Evolutionary conservation across 2,329 filamentous ascomycete genomes (phyloP).

Genomic region (Coniochaeta sp.): DNA sequence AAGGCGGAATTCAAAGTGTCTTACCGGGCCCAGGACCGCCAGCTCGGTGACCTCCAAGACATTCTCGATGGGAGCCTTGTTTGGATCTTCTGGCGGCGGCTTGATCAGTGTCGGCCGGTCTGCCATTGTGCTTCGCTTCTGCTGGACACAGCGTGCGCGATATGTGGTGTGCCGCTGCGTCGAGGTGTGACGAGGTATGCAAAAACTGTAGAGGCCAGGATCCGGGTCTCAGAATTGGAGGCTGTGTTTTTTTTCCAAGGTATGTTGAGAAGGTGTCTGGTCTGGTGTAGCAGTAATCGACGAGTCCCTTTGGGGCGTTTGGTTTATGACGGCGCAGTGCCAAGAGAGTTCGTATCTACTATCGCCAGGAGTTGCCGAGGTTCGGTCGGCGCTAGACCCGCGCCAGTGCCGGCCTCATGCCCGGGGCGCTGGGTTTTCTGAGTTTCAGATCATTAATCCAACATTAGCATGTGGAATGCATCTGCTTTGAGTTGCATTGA

Average conservation of each 20-base stretch:
- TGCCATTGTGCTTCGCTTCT: conserved; percentile 16
- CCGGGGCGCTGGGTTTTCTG: background rate
- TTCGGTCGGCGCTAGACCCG: background rate
- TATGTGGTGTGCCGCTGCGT: too few species aligned
- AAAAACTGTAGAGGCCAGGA: too few species aligned
- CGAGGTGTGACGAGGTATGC: too few species aligned
- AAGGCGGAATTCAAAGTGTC: conserved; percentile 13
- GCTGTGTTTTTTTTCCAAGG: background rate
- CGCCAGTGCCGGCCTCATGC: background rate
- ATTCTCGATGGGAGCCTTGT: conserved; percentile 79
- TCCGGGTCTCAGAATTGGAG: too few species aligned
- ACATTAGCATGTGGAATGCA: background rate
- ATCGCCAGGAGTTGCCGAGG: background rate
- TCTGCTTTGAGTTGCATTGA: too few species aligned
- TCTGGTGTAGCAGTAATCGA: too few species aligned
- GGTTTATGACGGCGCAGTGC: background rate
- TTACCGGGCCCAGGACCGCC: conserved; percentile 64
- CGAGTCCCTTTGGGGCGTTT: too few species aligned
- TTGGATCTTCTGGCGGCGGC: conserved; percentile 64
- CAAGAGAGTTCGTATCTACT: too few species aligned
- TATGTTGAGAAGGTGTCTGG: background rate
- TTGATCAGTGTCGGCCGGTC: conserved; percentile 56
- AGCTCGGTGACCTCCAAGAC: conserved; percentile 80
- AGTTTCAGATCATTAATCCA: background rate
- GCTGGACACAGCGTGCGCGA: too few species aligned